Base-by-base conservation (phyloP, 1,284 basidiomycete genomes). In the Cryptococcus hybrid region DNA sequence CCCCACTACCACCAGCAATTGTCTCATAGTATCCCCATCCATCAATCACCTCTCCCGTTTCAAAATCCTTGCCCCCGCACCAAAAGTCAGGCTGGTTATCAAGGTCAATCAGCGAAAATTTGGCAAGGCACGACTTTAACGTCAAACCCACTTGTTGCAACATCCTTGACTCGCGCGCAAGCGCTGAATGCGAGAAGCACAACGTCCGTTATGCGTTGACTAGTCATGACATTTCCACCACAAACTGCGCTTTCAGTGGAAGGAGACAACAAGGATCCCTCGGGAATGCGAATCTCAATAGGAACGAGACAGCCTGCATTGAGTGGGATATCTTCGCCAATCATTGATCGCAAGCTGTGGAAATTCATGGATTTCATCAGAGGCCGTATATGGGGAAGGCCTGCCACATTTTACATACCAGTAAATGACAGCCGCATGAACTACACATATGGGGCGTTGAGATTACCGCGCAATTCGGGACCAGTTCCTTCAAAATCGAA, bases 361-460 rank as follows among this genome's bases (percentile, higher is more conserved):
- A 30, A 34, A 11, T 34, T 38, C 50, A 42, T 15, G 30, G 24
- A 13, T 5, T 15, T 35, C 12, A 40, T 54, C 24, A 49, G 35
- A 15, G 9, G n/a, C 11, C 34, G 8, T n/a, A 3, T 30, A 30
- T 30, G 30, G 30, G 4, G 30, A 30, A 30, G 30, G 30, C 30
- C 30, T 30, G 30, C 30, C 30, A 30, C 30, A 3, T 5, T 3
- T 35, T 35, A 55, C 60, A 13, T 18, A 66, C 64, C 69, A 91
- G 78, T 98, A 99, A 66, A 98, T 95, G 60, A 97, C 88, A 1
- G 94, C 92, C 1, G 89, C 89, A 74, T 93, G 90, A 1, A 90
- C 89, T 44, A 98, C 93, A 2, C 88, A 88, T 45, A 88, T 88
- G 0, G 91, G 90, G 91, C 82, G 75, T 97, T 97, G 58, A 95